Percentiles rank a stretch among this genome's conserved stretches.
Conservation (phyloP, 2,329 filamentous ascomycete genomes). For the Golovinomyces cichoracearum region DNA sequence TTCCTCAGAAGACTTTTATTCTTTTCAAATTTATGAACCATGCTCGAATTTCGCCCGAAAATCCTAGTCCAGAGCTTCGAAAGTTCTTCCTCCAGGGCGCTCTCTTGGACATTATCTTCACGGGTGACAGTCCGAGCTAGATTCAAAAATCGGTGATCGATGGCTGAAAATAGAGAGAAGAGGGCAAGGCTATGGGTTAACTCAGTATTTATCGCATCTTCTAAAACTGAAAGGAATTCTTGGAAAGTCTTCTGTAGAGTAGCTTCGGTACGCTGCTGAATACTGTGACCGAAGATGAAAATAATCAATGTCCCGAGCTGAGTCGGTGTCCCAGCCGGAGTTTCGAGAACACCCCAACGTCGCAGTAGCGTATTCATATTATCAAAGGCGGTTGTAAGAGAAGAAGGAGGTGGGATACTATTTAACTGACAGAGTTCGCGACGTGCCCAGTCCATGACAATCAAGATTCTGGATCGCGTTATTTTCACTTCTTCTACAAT, state of each 20-base stretch:
- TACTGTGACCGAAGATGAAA: constrained; percentile 52
- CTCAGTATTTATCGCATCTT: constrained; percentile 70
- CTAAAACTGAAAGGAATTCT: constrained; percentile 64
- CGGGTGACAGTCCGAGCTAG: constrained; percentile 63
- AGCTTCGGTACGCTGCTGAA: constrained; percentile 51
- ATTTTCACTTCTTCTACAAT: not conserved
- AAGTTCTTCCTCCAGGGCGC: constrained; percentile 54
- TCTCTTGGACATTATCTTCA: constrained; percentile 59
- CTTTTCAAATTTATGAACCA: constrained; percentile 73
- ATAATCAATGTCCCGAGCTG: constrained; percentile 41
- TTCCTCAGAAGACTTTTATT: constrained; percentile 57
- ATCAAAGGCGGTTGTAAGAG: constrained; percentile 47
- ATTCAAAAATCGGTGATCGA: constrained; percentile 75
- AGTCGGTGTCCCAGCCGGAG: constrained; percentile 30
- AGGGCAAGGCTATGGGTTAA: constrained; percentile 54
- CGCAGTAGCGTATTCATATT: constrained; percentile 60
- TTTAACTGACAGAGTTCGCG: constrained; percentile 53
- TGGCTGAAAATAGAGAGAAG: constrained; percentile 72
- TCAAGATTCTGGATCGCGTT: constrained; percentile 33
- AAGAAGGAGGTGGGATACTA: constrained; percentile 30
- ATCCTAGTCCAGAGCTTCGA: constrained; percentile 66
- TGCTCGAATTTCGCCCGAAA: constrained; percentile 46
- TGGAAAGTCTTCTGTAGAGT: constrained; percentile 69
- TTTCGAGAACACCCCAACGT: constrained; percentile 34
- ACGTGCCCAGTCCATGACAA: constrained; percentile 90